Evolutionary conservation across 2,329 filamentous ascomycete genomes (phyloP).

Genomic region (Leptographium radiaticola): DNA sequence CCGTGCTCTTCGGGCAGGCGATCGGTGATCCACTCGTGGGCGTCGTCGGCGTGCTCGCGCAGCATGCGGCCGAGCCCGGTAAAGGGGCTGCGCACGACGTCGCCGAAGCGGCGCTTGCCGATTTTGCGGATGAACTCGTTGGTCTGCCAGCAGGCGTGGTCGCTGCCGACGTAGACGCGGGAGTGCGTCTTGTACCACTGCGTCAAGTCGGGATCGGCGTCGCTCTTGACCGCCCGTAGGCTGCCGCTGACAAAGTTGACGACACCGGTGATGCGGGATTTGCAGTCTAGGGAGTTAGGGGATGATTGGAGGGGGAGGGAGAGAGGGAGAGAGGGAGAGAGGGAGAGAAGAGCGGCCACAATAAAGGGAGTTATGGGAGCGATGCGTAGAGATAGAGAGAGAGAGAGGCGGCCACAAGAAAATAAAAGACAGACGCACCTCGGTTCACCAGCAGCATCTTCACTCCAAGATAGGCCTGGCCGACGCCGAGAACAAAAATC

Average conservation of each 20-base stretch:
- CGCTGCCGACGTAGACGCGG: constrained; percentile 59
- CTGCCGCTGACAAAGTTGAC: constrained; percentile 72
- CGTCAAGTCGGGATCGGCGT: constrained; percentile 58
- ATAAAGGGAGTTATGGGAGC: too few species aligned
- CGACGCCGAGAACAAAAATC: constrained; percentile 77
- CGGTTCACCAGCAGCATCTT: constrained; percentile 68
- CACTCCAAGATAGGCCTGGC: constrained; percentile 76
- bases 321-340: not conserved
- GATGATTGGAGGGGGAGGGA: too few species aligned
- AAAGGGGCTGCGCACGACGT: constrained; percentile 37
- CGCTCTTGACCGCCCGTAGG: constrained; percentile 66
- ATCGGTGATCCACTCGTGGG: constrained; percentile 36
- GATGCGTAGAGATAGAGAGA: too few species aligned
- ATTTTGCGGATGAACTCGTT: constrained; percentile 46
- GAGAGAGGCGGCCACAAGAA: not conserved
- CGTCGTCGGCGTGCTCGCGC: constrained; percentile 37
- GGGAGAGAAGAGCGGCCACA: not conserved
- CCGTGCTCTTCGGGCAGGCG: constrained; percentile 22
- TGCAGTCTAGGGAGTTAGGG: constrained; percentile 37
- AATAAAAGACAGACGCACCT: constrained; percentile 32
- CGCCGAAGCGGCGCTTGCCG: constrained; percentile 46
- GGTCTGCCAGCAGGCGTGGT: constrained; percentile 65
- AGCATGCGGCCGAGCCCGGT: constrained; percentile 43
- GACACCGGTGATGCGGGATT: constrained; percentile 54
- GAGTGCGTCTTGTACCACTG: constrained; percentile 79